Percentiles rank a stretch among this genome's conserved stretches.
These are phyloP conservation scores for Discostella stelligeroides DNA, from an alignment of 108 stramenopile species.

Conservation along the genomic window DNA sequence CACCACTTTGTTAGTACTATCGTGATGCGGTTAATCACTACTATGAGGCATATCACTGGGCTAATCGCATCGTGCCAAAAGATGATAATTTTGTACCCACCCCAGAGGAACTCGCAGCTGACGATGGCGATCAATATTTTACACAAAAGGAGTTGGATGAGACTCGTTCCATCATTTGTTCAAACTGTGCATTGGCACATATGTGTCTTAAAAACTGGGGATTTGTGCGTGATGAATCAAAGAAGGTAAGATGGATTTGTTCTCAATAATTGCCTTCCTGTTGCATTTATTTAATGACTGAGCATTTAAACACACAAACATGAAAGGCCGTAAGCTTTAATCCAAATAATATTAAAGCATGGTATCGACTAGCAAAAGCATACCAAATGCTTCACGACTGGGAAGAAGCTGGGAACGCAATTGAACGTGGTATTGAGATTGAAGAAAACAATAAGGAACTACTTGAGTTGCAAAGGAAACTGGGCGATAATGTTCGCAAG, in stretches of 20 bases:
- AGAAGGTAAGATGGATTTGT: constrained; percentile 40
- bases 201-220: constrained; percentile 89
- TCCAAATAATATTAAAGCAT: constrained; percentile 81
- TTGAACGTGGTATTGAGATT: constrained; percentile 72
- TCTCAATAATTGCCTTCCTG: neutral
- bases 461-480: constrained; percentile 61
- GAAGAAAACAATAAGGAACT: constrained; percentile 74
- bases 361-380: constrained; percentile 87
- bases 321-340: constrained; percentile 59
- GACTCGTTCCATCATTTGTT: constrained; percentile 64
- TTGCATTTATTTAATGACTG: too few species aligned
- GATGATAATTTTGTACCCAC: constrained; percentile 64
- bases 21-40: constrained; percentile 92
- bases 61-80: constrained; percentile 70
- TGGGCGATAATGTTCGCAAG: constrained; percentile 61
- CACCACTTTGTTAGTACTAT: constrained; percentile 60
- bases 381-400: constrained; percentile 78
- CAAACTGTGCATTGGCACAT: constrained; percentile 86
- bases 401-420: constrained; percentile 85
- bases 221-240: constrained; percentile 70
- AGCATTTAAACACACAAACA: neutral
- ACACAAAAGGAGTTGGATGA: constrained; percentile 74
- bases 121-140: constrained; percentile 52
- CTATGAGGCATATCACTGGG: constrained; percentile 83
- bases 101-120: constrained; percentile 34